Percentiles rank a stretch among this genome's conserved stretches.
Evolutionary conservation across 208 protist species (phyloP).

Genomic region (Leptomonas pyrrhocoris): DNA sequence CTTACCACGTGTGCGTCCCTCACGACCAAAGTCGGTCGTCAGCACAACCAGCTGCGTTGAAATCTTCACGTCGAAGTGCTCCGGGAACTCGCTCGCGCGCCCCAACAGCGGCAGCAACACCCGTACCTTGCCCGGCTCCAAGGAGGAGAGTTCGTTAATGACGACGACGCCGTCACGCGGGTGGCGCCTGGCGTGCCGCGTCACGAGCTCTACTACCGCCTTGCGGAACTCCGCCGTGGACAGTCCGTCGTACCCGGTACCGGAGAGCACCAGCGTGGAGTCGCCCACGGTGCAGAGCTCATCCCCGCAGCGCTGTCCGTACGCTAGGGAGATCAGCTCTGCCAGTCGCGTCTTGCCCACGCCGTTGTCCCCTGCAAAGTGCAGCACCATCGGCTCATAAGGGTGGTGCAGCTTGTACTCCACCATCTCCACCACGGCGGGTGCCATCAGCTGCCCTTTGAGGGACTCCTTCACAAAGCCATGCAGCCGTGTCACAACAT

Average conservation of each 20-base stretch:
- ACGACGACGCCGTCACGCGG: conserved; percentile 70
- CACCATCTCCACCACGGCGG: conserved; percentile 41
- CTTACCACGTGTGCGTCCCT: conserved; percentile 72
- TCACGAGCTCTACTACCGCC: conserved; percentile 49
- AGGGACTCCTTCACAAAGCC: conserved; percentile 37
- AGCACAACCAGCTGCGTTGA: conserved; percentile 55
- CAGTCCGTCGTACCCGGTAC: conserved; percentile 66
- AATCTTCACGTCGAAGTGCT: conserved; percentile 38
- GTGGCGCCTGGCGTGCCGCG: conserved; percentile 40
- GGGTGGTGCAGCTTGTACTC: conserved; percentile 53
- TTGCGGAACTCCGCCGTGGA: conserved; percentile 51
- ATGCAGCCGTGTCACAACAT: conserved; percentile 38
- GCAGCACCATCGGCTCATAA: conserved; percentile 57
- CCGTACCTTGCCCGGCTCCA: conserved; percentile 55
- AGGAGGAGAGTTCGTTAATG: conserved; percentile 64
- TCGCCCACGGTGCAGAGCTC: conserved; percentile 47
- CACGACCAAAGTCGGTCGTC: conserved; percentile 79
- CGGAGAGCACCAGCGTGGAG: conserved; percentile 63
- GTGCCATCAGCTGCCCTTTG: conserved; percentile 55
- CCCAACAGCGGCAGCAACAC: conserved; percentile 63
- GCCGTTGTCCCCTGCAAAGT: conserved; percentile 86
- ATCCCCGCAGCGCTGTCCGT: conserved; percentile 57
- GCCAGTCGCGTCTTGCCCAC: conserved; percentile 79
- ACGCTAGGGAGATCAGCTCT: conserved; percentile 70
- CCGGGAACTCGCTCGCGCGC: conserved; percentile 49